Evolutionary conservation across 192 early-diverging fungal species (phyloP), one percentile per base, ranked within the genome.

Genomic region (Phycomyces blakesleeanus): DNA sequence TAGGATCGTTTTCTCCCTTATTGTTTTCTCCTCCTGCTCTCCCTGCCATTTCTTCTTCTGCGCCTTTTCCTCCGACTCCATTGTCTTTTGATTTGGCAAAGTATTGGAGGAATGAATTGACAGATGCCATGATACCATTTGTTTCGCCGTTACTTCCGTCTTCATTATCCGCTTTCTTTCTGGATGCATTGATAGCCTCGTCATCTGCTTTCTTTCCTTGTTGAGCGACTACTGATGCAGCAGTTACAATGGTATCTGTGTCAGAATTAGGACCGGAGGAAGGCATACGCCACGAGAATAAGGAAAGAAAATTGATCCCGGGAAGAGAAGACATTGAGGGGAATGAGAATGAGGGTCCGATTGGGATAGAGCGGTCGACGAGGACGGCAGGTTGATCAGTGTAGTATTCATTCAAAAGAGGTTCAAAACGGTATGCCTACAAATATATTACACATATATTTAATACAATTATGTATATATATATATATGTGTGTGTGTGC

Each of bases 361-460:
- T 49, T 3, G 74, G 74, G 8, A 64, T 27, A 7, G 64, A 53
- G 24, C 68, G 47, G 34, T 76, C 69, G 9, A 76, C 61, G 0
- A 71, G 51, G 22, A 76, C 74, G 9, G 74, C 74, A 0, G 74
- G 61, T 44, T 76, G 57, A 40, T 71, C 69, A 20, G 65, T 71
- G 39, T 67, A 76, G 27, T 71, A 60, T 7, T 76, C 68, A 59
- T 44, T 53, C 15, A 58, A 71, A 7, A 90, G 64, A 5, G 89
- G 87, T 63, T 90, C 89, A 29, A 85, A 81, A 37, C 87, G 80
- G 70, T 90, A 89, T 1, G 82, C 88, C 69, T 66, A 51, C 25
- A 37, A 34, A 22, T 2, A 68, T 40, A 63, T 24, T 41, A 55
- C 27, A 22, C 16, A 51, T 29, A 11, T n/a, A 29, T 10, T 7